These are phyloP conservation scores for Cadophora sp. DNA, from an alignment of 2,329 filamentous ascomycete genomes.

Conservation along the genomic window DNA sequence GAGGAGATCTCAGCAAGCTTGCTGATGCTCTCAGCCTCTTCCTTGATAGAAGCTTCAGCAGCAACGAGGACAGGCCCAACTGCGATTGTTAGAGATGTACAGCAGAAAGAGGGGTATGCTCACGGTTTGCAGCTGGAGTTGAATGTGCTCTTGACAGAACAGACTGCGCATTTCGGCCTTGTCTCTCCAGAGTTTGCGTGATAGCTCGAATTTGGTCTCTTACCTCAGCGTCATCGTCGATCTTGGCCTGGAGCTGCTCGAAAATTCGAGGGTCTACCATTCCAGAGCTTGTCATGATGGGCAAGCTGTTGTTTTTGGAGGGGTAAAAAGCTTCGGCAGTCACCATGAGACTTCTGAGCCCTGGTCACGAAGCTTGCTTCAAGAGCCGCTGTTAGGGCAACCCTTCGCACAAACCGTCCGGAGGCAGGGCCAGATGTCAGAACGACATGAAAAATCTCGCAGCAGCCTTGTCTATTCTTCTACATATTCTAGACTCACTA, in stretches of 20 bases:
- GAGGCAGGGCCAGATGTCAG: background rate
- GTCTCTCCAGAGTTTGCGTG: conserved; percentile 81
- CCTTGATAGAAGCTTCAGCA: conserved; percentile 72
- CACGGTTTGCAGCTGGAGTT: conserved; percentile 71
- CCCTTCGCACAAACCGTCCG: background rate
- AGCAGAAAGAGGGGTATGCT: conserved; percentile 41
- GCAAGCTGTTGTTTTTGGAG: background rate
- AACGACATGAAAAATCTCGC: background rate
- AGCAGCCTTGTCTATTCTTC: background rate
- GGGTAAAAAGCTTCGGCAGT: background rate
- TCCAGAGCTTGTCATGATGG: conserved; percentile 31
- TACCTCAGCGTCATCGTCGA: conserved; percentile 84
- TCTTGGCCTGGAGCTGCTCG: conserved; percentile 83
- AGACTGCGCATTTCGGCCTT: conserved; percentile 81
- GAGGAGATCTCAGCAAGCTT: conserved; percentile 78
- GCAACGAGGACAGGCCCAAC: conserved; percentile 73
- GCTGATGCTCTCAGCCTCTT: conserved; percentile 73
- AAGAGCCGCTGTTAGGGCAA: background rate
- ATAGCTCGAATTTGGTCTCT: conserved; percentile 85
- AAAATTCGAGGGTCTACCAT: conserved; percentile 76
- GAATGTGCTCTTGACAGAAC: conserved; percentile 90
- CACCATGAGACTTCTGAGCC: background rate
- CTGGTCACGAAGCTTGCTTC: conserved; percentile 5
- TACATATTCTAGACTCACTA: background rate
- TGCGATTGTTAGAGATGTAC: conserved; percentile 45